These are phyloP conservation scores for Penicillium corylophilum DNA, from an alignment of 2,329 filamentous ascomycete species.

Conservation along the genomic window DNA sequence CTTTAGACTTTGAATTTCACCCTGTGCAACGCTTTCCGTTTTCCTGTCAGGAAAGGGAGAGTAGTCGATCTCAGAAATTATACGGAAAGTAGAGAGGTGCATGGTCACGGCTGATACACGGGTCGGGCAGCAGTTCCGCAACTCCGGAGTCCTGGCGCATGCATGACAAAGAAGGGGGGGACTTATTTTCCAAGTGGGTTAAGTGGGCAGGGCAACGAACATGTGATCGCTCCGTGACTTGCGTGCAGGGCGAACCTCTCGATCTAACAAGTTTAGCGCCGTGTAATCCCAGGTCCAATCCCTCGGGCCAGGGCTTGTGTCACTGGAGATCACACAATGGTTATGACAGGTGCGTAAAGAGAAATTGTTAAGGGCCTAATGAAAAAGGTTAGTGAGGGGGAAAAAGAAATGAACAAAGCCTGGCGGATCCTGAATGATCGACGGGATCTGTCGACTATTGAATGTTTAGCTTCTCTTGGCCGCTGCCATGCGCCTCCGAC, in stretches of 20 bases:
- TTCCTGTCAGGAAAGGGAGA: slow-evolving; percentile 7
- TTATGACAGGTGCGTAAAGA: too few species aligned
- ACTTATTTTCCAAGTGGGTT: not conserved
- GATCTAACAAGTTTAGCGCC: slow-evolving; percentile 23
- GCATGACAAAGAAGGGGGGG: not conserved
- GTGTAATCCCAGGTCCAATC: slow-evolving; percentile 11
- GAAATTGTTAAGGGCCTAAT: not conserved
- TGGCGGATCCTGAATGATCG: slow-evolving; percentile 36
- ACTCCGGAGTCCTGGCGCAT: not conserved
- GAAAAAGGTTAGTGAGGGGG: slow-evolving; percentile 1
- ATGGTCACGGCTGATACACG: not conserved
- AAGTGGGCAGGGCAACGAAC: not conserved
- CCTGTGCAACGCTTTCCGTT: slow-evolving; percentile 14
- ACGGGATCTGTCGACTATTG: slow-evolving; percentile 42
- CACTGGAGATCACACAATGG: slow-evolving; percentile 9
- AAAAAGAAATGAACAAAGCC: slow-evolving; percentile 21
- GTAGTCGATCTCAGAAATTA: not conserved
- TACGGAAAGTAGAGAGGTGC: not conserved
- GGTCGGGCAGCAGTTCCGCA: not conserved
- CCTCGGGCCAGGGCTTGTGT: slow-evolving; percentile 13
- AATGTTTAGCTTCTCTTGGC: slow-evolving; percentile 36
- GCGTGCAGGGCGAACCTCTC: slow-evolving; percentile 23
- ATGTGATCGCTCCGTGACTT: slow-evolving; percentile 18
- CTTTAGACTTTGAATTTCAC: slow-evolving; percentile 11
- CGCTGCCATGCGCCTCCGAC: slow-evolving; percentile 24